Evolutionary conservation across 306 rosid species (phyloP), one percentile per base, ranked within the genome.

Genomic region (Vigna mungo): DNA sequence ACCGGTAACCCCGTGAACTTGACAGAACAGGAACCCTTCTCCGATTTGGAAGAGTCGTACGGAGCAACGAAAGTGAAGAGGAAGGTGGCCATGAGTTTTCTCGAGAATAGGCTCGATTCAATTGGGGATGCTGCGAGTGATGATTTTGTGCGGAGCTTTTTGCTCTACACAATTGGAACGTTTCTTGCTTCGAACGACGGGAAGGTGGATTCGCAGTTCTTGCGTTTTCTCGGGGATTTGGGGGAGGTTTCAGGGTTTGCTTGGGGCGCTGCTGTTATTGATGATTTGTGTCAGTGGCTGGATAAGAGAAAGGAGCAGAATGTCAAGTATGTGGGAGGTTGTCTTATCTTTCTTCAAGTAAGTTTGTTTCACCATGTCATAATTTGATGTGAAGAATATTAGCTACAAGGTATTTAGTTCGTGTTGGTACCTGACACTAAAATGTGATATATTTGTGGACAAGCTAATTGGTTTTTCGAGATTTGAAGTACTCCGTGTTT

Each of bases 341-440:
- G 89, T 76, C 89, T 86, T 60, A 65, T 76, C 34, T 82, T 86
- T 80, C 89, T 86, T 49, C 89, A 86, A 80, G 89, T 86, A 83
- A 59, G 86, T 82, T 80, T 46, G 82, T 82, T 80, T 62, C 36
- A 37, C 36, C 32, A 43, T 64, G 44, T 72, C 53, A 46, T 66
- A 61, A 15, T 61, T 61, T 61, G 20, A 15, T 60, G 44, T 16
- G 67, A 61, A 14, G 21, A 61, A 2, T 30, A 4, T 60, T 14
- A 25, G 39, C 39, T 58, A 54, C 41, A 25, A 25, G 39, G 39
- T 14, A 15, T 53, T 54, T 20, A 18, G 63, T 23, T 23, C 13
- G 30, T 11, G 37, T 58, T 58, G 37, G 65, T 30, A 34, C 18
- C 14, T 59, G 18, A 6, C 4, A 30, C 6, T 13, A 15, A 59